These are phyloP conservation scores for Alternaria sp. DNA, from an alignment of 2,329 filamentous ascomycete species.

Conservation along the genomic window DNA sequence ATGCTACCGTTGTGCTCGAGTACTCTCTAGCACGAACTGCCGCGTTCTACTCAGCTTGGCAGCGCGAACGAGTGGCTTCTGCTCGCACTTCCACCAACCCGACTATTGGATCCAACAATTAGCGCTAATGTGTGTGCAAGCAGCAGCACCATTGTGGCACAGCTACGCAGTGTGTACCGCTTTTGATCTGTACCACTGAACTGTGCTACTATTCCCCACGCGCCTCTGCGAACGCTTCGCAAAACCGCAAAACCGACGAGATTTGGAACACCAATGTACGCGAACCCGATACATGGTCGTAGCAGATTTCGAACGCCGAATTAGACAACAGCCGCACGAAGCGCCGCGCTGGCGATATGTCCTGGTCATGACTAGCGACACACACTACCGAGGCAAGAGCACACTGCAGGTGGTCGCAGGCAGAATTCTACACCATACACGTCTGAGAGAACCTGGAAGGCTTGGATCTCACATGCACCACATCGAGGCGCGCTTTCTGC, in stretches of 20 bases:
- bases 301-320: not conserved
- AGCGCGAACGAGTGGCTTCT: not conserved
- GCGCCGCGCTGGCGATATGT: not conserved
- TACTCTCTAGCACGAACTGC: not conserved
- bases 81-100: not conserved
- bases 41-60: not conserved
- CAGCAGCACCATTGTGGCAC: constrained; percentile 1
- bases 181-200: not conserved
- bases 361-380: not conserved
- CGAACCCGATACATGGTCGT: not conserved
- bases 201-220: not conserved
- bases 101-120: not conserved
- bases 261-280: not conserved
- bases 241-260: not conserved
- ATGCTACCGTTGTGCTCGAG: not conserved
- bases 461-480: not conserved
- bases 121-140: constrained; percentile 6
- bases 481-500: not conserved
- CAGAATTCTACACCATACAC: not conserved
- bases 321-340: not conserved
- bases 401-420: not conserved
- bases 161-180: not conserved
- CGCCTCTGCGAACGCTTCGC: not conserved
- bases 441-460: not conserved
- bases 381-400: not conserved